Percentiles rank a stretch among this genome's conserved stretches.
Conservation (phyloP, 495 filamentous ascomycete species). For the Bombardia bombarda region DNA sequence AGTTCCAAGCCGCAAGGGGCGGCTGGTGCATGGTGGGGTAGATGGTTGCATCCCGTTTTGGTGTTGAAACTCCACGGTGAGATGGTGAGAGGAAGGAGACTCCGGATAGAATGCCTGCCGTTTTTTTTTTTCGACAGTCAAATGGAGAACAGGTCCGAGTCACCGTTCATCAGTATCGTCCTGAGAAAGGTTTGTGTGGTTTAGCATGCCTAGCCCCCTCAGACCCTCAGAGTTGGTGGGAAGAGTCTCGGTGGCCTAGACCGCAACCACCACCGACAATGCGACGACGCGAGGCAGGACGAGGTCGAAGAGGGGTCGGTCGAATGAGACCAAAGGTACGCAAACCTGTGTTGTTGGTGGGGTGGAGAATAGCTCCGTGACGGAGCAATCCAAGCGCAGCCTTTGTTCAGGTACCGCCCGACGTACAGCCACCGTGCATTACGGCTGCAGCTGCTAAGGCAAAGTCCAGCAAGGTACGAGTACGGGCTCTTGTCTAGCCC, state of each 20-base stretch:
- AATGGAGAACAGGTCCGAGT: no score
- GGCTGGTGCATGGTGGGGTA: constrained; percentile 1
- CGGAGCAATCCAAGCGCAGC: neutral
- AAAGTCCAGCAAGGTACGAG: constrained; percentile 5
- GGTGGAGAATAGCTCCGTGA: constrained; percentile 4
- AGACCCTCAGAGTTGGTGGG: neutral
- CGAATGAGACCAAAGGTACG: neutral
- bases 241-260: no score
- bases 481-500: neutral
- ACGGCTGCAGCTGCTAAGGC: constrained; percentile 11
- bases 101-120: no score
- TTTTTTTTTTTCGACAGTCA: no score
- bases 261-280: no score
- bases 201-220: no score
- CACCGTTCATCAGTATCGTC: neutral
- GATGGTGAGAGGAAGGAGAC: no score
- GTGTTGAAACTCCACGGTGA: neutral
- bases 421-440: constrained; percentile 8
- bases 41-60: neutral
- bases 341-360: constrained; percentile 2
- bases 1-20: neutral
- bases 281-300: no score
- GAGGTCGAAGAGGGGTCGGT: neutral
- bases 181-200: no score
- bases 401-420: constrained; percentile 9